A percentile compares a stretch with the other conserved stretches of the same genome.
Evolutionary conservation across 148 eudicot genomes (phyloP).

Genomic region (Nepenthes mirabilis): DNA sequence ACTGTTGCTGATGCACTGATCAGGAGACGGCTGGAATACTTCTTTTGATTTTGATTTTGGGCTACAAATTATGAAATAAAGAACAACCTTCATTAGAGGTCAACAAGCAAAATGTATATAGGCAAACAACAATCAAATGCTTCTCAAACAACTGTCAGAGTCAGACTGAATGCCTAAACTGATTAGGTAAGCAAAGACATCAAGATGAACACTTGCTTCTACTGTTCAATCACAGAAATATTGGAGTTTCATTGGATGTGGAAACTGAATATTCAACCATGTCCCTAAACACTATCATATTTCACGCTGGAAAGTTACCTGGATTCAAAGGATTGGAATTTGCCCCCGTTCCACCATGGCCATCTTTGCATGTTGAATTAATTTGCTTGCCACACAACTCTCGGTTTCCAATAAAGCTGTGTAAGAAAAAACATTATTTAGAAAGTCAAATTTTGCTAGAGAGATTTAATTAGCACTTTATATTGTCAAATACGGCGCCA

Average conservation of each 20-base stretch:
- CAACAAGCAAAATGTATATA: not conserved
- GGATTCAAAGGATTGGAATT: constrained; percentile 29
- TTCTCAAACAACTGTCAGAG: not conserved
- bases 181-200: too few species aligned
- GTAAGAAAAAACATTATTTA: not conserved
- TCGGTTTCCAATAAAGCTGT: constrained; percentile 78
- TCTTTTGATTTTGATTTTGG: constrained; percentile 40
- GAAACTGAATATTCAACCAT: not conserved
- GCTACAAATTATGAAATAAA: constrained; percentile 15
- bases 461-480: too few species aligned
- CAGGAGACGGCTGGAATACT: constrained; percentile 68
- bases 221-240: not conserved
- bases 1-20: constrained; percentile 91
- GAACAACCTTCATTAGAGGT: not conserved
- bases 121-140: not conserved
- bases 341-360: constrained; percentile 25
- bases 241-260: not conserved
- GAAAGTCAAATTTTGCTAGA: not conserved
- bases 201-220: too few species aligned
- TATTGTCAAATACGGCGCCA: too few species aligned
- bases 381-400: constrained; percentile 75
- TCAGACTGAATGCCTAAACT: too few species aligned
- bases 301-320: constrained; percentile 23
- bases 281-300: not conserved
- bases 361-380: constrained; percentile 40